A percentile compares a stretch with the other conserved stretches of the same genome.
Conservation (phyloP, 2,329 filamentous ascomycete genomes). For the Clarireedia paspali region DNA sequence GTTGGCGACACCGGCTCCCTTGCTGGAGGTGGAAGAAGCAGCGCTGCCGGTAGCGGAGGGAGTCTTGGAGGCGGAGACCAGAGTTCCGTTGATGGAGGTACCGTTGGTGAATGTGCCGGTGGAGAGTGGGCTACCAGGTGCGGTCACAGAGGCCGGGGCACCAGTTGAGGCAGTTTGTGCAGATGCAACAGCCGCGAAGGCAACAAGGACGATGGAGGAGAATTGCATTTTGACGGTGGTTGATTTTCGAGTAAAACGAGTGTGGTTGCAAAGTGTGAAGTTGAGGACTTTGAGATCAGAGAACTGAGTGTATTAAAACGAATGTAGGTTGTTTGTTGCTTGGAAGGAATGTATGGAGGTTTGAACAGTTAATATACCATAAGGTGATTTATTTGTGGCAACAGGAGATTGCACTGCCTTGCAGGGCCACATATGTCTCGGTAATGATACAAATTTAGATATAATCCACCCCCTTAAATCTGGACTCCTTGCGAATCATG, state of each 20-base stretch:
- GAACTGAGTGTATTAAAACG: conserved; percentile 1
- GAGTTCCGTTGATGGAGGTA: conserved; percentile 1
- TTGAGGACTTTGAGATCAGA: neutral
- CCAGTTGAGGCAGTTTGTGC: conserved; percentile 11
- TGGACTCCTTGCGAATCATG: conserved; percentile 1
- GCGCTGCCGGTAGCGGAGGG: neutral
- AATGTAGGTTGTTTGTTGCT: conserved; percentile 2
- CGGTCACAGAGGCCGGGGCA: conserved; percentile 5
- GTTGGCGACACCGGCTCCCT: conserved; percentile 1
- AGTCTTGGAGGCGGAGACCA: neutral
- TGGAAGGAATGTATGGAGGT: neutral
- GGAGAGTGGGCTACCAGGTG: neutral
- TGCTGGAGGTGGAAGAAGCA: neutral
- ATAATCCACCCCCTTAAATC: conserved; percentile 4
- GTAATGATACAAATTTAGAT: conserved; percentile 3
- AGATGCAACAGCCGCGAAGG: conserved; percentile 11
- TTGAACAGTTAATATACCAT: conserved; percentile 6
- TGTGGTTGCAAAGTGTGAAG: neutral
- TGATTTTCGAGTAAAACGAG: neutral
- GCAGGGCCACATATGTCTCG: conserved; percentile 8
- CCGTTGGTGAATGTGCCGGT: conserved; percentile 5
- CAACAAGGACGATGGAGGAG: conserved; percentile 11
- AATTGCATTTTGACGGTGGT: conserved; percentile 12
- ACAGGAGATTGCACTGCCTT: conserved; percentile 9
- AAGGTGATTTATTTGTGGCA: conserved; percentile 8